Percentiles rank a stretch among this genome's conserved stretches.
Conservation (phyloP, 164 flowering plant species). For the Liriodendron chinense region DNA sequence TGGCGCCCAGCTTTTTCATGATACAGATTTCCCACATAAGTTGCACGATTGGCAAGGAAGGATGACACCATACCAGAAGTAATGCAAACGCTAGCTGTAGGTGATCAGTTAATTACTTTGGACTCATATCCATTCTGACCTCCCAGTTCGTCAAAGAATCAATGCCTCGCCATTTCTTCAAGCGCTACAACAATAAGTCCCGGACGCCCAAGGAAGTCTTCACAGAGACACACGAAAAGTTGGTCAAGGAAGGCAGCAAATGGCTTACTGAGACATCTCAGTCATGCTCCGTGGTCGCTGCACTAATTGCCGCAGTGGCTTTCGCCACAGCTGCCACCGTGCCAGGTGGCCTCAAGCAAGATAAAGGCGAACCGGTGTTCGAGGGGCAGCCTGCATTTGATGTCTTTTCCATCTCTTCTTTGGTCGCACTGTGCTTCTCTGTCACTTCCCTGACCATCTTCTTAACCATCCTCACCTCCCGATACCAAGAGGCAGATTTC, state of each 20-base stretch:
- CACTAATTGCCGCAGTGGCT: slow-evolving; percentile 1
- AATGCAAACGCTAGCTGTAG: not conserved
- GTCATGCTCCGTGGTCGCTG: slow-evolving; percentile 1
- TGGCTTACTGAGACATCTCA: not conserved
- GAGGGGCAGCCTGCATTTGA: slow-evolving; percentile 16
- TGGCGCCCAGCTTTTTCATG: too few species aligned
- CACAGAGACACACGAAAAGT: not conserved
- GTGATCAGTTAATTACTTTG: not conserved
- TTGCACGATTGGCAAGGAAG: too few species aligned
- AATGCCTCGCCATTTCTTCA: not conserved
- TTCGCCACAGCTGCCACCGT: slow-evolving; percentile 4
- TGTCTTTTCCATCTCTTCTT: slow-evolving; percentile 22
- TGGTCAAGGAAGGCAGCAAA: not conserved
- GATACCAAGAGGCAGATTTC: slow-evolving; percentile 17
- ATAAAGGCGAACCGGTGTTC: slow-evolving; percentile 12
- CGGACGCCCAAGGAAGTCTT: not conserved
- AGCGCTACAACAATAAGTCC: not conserved
- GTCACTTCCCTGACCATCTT: slow-evolving; percentile 24
- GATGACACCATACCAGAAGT: too few species aligned
- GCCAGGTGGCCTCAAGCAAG: slow-evolving; percentile 11
- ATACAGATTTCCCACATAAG: too few species aligned
- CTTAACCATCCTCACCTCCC: slow-evolving; percentile 26
- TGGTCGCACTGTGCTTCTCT: slow-evolving; percentile 24
- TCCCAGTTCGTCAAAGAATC: not conserved
- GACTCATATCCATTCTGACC: not conserved